phyloP scores from a whole-genome alignment of 371 early-diverging fungal genomes.

The Haplosporangium sp. region DNA sequence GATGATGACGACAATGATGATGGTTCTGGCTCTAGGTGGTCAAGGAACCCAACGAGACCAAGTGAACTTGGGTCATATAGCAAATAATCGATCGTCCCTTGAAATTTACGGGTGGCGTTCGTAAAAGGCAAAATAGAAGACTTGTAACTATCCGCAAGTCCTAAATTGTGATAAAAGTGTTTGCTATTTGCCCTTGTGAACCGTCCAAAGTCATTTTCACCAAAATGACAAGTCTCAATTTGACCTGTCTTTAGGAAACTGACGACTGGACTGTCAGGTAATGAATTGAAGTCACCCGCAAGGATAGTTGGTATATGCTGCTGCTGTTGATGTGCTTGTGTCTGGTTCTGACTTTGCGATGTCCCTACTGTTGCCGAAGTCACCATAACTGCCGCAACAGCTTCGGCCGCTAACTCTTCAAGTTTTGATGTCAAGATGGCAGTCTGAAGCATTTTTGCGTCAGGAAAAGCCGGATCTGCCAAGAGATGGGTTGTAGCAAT shows the following conservation, averaged over 20 bases:
- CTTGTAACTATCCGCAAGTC: conserved; percentile 78
- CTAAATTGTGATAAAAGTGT: conserved; percentile 74
- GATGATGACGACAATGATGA: background rate
- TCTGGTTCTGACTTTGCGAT: background rate
- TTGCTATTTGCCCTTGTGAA: conserved; percentile 80
- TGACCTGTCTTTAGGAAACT: conserved; percentile 77
- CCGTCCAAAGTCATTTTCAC: conserved; percentile 81
- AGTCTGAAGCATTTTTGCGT: conserved; percentile 97
- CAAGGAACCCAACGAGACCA: conserved; percentile 49
- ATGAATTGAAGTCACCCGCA: conserved; percentile 98
- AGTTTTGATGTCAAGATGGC: conserved; percentile 93
- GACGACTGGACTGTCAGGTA: conserved; percentile 90
- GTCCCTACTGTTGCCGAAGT: conserved; percentile 16
- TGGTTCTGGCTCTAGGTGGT: conserved; percentile 37
- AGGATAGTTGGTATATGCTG: conserved; percentile 73
- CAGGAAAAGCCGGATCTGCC: conserved; percentile 91
- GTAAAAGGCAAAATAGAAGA: conserved; percentile 88
- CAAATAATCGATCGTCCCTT: conserved; percentile 96
- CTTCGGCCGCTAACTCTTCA: conserved; percentile 62
- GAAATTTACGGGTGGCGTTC: conserved; percentile 90
- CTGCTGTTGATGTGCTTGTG: background rate
- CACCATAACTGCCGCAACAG: conserved; percentile 20
- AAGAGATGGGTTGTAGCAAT: conserved; percentile 94
- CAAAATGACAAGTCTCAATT: conserved; percentile 82
- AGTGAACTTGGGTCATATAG: conserved; percentile 75